Percentiles rank a stretch among this genome's conserved stretches.
Conservation (phyloP, 129 eudicot species). For the Helianthus tuberosus region DNA sequence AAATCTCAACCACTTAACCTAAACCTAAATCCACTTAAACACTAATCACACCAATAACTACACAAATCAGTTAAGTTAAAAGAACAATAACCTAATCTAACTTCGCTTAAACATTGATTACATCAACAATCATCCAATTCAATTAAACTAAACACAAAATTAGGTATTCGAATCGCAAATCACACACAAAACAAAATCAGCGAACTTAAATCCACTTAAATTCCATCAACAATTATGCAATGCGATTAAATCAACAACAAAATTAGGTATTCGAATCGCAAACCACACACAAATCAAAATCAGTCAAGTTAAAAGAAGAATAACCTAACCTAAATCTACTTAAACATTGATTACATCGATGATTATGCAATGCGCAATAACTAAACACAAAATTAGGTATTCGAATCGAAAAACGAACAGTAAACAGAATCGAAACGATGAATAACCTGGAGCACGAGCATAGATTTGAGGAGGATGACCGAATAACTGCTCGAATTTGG, state of each 20-base stretch:
- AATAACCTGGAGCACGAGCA: slow-evolving; percentile 93
- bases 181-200: no score
- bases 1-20: not conserved
- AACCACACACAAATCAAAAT: not conserved
- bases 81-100: not conserved
- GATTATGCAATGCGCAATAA: no score
- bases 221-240: no score
- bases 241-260: no score
- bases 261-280: not conserved
- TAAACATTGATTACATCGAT: not conserved
- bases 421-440: not conserved
- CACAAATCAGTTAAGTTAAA: no score
- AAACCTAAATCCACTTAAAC: no score
- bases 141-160: no score
- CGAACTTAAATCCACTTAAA: not conserved
- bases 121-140: no score
- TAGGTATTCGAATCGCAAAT: no score
- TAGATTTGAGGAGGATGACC: slow-evolving; percentile 63
- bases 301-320: not conserved
- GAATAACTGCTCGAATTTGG: slow-evolving; percentile 55
- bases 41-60: no score
- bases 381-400: no score
- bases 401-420: no score
- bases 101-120: not conserved
- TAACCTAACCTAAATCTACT: not conserved